Evolutionary conservation across 352 stramenopile genomes (phyloP).

Genomic region (Pseudoperonospora humuli): DNA sequence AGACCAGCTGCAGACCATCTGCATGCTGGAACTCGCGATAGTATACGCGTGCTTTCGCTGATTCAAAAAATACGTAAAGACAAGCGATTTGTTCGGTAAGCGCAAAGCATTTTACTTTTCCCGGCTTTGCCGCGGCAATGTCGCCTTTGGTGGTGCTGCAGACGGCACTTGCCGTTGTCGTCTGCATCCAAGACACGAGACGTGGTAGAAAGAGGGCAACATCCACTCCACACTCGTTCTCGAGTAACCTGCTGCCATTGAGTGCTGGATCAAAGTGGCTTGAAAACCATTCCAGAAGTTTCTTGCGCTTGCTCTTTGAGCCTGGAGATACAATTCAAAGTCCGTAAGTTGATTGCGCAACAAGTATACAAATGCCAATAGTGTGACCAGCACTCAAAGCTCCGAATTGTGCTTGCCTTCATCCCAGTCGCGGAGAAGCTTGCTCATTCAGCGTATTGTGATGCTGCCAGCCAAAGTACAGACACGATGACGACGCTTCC

Average conservation of each 20-base stretch:
- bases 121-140: background rate
- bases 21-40: conserved; percentile 48
- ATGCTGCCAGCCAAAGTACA: background rate
- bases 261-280: conserved; percentile 15
- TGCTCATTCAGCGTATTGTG: conserved; percentile 17
- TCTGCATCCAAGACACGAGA: conserved; percentile 64
- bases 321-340: conserved; percentile 15
- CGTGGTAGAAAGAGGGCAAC: conserved; percentile 52
- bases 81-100: conserved; percentile 43
- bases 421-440: conserved; percentile 58
- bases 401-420: conserved; percentile 22
- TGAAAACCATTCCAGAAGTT: conserved; percentile 49
- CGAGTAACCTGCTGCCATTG: too few species aligned
- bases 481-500: conserved; percentile 12
- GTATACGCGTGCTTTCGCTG: conserved; percentile 29
- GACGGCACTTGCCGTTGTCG: conserved; percentile 13
- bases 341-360: background rate
- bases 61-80: conserved; percentile 42
- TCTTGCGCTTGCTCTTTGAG: conserved; percentile 41
- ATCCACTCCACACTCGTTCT: conserved; percentile 37
- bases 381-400: conserved; percentile 1
- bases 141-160: conserved; percentile 5
- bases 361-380: background rate
- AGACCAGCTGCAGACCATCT: conserved; percentile 38
- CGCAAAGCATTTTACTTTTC: conserved; percentile 15